Evolutionary conservation across 2,329 filamentous ascomycete genomes (phyloP).

Genomic region (Paecilomyces formosus): DNA sequence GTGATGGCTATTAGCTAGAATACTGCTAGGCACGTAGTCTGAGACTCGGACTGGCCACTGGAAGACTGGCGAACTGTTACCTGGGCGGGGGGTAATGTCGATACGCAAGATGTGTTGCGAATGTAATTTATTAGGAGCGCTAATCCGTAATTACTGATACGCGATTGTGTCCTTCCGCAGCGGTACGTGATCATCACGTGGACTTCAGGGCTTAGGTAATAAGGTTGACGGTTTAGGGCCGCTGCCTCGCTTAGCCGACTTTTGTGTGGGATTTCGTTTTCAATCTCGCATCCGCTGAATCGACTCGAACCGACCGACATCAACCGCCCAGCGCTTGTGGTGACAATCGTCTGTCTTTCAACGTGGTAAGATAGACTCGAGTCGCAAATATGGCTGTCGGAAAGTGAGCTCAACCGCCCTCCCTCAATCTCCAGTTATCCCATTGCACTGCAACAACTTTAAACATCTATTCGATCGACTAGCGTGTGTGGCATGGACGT

Average conservation of each 20-base stretch:
- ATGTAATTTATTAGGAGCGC: background rate
- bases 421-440: background rate
- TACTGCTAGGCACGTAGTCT: too few species aligned
- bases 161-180: background rate
- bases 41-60: too few species aligned
- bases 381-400: constrained; percentile 75
- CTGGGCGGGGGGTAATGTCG: background rate
- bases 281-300: constrained; percentile 26
- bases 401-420: constrained; percentile 55
- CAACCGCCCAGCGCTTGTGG: constrained; percentile 28
- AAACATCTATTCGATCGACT: background rate
- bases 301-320: constrained; percentile 28
- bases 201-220: constrained; percentile 21
- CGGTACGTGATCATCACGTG: background rate
- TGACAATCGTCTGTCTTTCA: constrained; percentile 36
- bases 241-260: constrained; percentile 37
- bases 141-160: background rate
- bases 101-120: background rate
- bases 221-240: constrained; percentile 19
- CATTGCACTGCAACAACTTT: background rate
- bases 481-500: background rate
- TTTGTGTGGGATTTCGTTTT: constrained; percentile 40
- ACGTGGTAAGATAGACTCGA: constrained; percentile 35
- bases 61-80: too few species aligned
- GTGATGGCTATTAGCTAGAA: background rate